Base-by-base conservation (phyloP, 768 basidiomycete species). In the Trichaptum fuscoviolaceum region DNA sequence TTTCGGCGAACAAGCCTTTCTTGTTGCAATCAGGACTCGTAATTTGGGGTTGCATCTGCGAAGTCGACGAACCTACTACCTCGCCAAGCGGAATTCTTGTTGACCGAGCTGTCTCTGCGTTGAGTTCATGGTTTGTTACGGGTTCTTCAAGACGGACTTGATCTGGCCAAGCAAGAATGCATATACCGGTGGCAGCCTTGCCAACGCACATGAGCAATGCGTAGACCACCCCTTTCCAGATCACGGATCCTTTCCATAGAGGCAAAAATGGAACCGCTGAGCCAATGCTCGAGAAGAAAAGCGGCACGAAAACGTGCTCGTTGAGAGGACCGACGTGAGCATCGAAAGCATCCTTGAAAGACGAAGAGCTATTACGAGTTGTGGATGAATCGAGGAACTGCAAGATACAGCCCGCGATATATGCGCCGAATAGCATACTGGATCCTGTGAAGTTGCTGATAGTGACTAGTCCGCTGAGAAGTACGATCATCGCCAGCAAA, bases 251-350 rank as follows among this genome's bases (percentile, higher is more conserved):
- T 75, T 74, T 67, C 75, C 76, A 79, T 42, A 81, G 71, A 34
- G 77, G 73, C 9, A 82, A 71, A 52, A 85, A 82, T 1, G 87
- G 87, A 62, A 89, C 81, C 0, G 84, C 79, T 62, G 77, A 79
- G 0, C 88, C 89, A 59, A 90, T 87, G 42, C 85, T 86, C 7
- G 83, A 85, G 68, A 90, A 90, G 78, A 90, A 90, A 1, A 90
- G 72, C 0, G 90, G 89, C 0, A 82, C 79, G 26, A 90, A 76
- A 36, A 90, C 69, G 58, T 73, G 72, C 58, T 76, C 69, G 63
- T 82, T 75, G 20, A 82, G 58, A 18, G 81, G 80, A 59, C 68
- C 66, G 64, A 85, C 68, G 66, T 79, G 75, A 1, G 62, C 52
- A 9, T 78, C 70, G 74, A 82, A 86, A 6, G 79, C 68, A 1